Evolutionary conservation across 345 rosid genomes (phyloP), one percentile per base, ranked within the genome.

Genomic region (Populus euphratica): DNA sequence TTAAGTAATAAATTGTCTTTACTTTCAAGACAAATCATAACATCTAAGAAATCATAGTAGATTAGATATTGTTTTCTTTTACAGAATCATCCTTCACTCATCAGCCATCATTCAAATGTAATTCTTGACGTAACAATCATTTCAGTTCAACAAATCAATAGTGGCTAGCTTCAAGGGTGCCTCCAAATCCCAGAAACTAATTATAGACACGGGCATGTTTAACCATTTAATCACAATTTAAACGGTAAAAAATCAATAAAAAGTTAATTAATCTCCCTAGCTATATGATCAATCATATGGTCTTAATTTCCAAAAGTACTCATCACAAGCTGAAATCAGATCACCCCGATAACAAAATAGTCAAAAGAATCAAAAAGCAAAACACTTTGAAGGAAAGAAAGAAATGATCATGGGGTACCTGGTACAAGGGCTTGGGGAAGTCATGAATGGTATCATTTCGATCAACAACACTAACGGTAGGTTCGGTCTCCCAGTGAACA

Each of bases 401-500:
- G 11, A 21, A 38, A n/a, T 8, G 16, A 49, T 50, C 18, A 62
- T 56, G 61, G 12, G 7, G 10, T 72, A 91, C 98, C 97, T 91
- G 74, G 86, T 91, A 92, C 98, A 92, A 89, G 43, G 77, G 71
- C n/a, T 86, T 78, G 21, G 99, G 99, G 88, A 93, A 95, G 77
- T 93, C 99, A 50, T 95, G 77, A 86, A 95, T 92, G 69, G 96
- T 91, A 1, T 88, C 87, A 79, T 91, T 83, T 75, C 82, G 82
- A 0, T 61, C 76, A 75, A 92, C 91, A 66, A 83, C 84, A 79
- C 89, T 95, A 77, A 95, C 89, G 17, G 92, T 16, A 39, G 98
- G 98, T 7, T 18, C 61, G 39, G 98, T 92, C 80, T 93, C 97
- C 99, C 99, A 92, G 77, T 95, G 98, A 27, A 89, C 97, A 27